Base-by-base conservation (phyloP, 78 protist species). In the Diacronema lutheri region DNA sequence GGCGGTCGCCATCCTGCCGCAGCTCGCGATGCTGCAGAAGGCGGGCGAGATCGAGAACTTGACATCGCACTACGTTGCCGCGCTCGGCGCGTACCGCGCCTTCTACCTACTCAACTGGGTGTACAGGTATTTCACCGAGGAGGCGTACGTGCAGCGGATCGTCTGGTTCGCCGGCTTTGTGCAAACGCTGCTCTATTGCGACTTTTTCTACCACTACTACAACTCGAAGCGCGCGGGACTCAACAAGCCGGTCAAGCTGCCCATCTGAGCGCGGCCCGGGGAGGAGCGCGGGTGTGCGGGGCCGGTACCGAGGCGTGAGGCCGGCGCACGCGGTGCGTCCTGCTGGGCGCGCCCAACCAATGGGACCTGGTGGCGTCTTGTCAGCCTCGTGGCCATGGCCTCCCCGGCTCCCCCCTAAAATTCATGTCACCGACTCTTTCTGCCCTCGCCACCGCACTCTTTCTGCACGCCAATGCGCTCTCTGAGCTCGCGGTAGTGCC, bases 1-100 rank as follows among this genome's bases (percentile, higher is more conserved):
- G 86, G 86, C 98, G 26, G 97, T 98, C 23, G 98, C 99, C 16
- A 94, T 98, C 74, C 66, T 98, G 78, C 99, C 99, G 12, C 99
- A 98, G 91, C 81, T 97, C 55, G 89, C 92, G 68, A 76, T 96
- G 68, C 76, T 96, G 46, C 93, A 89, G 58, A 55, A 35, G 74
- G 65, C 90, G 81, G 92, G 95, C 25, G 93, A 92, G 82, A 46
- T 86, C 31, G 79, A 86, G 74, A 60, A 25, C 25, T 35, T 71
- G 21, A 69, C 71, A 16, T 76, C 80, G 60, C 72, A 62, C 26
- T 86, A 44, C 76, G 89, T 84, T 37, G 85, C 23, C 92, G 96
- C 37, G 84, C 93, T 88, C 35, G 95, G 95, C 80, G 79, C 85
- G 21, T 97, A 97, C 91, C 89, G 99, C 33, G 94, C 82, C 40